Evolutionary conservation across 2,329 filamentous ascomycete genomes (phyloP).

Genomic region (Amphichorda felina): DNA sequence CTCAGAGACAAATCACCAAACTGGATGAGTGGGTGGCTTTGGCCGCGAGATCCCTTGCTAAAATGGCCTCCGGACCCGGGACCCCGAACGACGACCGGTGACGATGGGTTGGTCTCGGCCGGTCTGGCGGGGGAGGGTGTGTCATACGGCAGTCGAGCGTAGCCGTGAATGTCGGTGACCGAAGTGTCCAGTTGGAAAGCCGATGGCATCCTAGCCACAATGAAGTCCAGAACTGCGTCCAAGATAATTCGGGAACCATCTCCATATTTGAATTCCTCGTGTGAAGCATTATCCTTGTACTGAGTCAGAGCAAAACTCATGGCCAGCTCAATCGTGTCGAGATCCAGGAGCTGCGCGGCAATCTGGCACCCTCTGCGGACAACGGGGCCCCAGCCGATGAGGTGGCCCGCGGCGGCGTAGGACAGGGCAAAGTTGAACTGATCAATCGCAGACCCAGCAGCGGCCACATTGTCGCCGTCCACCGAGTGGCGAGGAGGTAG

Average conservation of each 20-base stretch:
- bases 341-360: constrained; percentile 44
- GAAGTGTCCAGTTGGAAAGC: constrained; percentile 46
- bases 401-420: constrained; percentile 50
- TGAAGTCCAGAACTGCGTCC: constrained; percentile 42
- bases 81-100: constrained; percentile 21
- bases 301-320: constrained; percentile 44
- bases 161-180: constrained; percentile 20
- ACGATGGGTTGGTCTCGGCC: neutral
- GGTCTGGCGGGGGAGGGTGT: constrained; percentile 6
- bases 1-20: constrained; percentile 53
- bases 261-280: constrained; percentile 37
- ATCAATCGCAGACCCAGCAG: constrained; percentile 26
- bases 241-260: constrained; percentile 43
- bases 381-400: constrained; percentile 43
- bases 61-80: constrained; percentile 20
- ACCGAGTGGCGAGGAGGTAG: constrained; percentile 15
- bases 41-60: constrained; percentile 18
- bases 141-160: constrained; percentile 25
- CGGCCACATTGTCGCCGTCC: constrained; percentile 11
- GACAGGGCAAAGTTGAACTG: constrained; percentile 46
- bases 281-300: constrained; percentile 18
- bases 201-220: constrained; percentile 45
- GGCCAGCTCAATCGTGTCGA: constrained; percentile 49
- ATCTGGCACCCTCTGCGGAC: constrained; percentile 46
- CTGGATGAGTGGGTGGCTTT: constrained; percentile 35